Evolutionary conservation across 805 yeast species (phyloP).

Genomic region (Ogataea naganishii): DNA sequence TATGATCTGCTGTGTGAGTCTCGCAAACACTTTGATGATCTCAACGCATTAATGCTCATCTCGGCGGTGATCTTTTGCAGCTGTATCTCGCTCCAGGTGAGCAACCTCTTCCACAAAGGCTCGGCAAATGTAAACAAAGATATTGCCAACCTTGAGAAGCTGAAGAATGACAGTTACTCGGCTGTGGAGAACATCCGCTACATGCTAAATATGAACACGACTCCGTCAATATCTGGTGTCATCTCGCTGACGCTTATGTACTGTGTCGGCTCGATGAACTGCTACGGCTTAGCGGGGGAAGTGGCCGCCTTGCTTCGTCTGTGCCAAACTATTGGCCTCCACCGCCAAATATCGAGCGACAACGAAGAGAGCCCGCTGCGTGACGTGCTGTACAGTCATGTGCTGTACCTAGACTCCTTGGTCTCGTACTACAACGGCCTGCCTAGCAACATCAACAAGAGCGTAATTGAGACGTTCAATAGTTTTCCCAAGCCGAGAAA

Average conservation of each 20-base stretch:
- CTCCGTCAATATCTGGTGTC: slow-evolving; percentile 14
- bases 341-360: slow-evolving; percentile 7
- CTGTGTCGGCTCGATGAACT: slow-evolving; percentile 14
- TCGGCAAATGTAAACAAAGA: background rate
- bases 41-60: slow-evolving; percentile 8
- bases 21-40: slow-evolving; percentile 3
- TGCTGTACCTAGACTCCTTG: slow-evolving; percentile 14
- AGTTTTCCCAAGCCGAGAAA: slow-evolving; percentile 6
- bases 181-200: slow-evolving; percentile 12
- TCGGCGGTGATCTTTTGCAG: slow-evolving; percentile 14
- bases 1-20: slow-evolving; percentile 11
- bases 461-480: slow-evolving; percentile 10
- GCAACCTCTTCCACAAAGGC: too few species aligned
- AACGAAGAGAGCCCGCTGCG: slow-evolving; percentile 7
- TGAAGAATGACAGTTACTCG: slow-evolving; percentile 9
- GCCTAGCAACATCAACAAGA: slow-evolving; percentile 11
- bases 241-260: slow-evolving; percentile 10
- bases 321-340: slow-evolving; percentile 13
- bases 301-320: slow-evolving; percentile 8
- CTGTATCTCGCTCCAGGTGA: slow-evolving; percentile 8
- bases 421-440: slow-evolving; percentile 14
- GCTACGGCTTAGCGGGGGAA: slow-evolving; percentile 9
- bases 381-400: slow-evolving; percentile 12
- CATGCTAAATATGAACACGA: slow-evolving; percentile 8
- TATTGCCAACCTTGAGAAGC: slow-evolving; percentile 3